Percentiles rank a stretch among this genome's conserved stretches.
Evolutionary conservation across 1,284 basidiomycete genomes (phyloP).

Genomic region (Sanghuangporus sanghuang): DNA sequence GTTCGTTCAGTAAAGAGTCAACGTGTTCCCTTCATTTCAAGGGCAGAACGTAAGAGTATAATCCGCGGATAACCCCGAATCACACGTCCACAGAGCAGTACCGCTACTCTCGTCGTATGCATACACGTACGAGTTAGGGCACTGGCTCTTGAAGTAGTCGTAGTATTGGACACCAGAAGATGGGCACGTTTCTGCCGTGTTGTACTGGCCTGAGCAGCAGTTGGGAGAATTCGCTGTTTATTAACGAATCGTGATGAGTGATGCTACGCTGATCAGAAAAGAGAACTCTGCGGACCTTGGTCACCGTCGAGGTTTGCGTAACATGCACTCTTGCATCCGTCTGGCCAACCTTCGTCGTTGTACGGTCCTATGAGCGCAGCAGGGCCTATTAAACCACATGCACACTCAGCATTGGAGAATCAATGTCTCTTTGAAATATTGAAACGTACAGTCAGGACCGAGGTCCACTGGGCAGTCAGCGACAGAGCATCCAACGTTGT

Average conservation of each 20-base stretch:
- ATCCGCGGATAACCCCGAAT: constrained; percentile 36
- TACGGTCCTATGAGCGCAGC: constrained; percentile 44
- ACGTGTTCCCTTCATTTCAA: background rate
- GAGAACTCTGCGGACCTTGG: constrained; percentile 27
- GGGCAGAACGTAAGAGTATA: constrained; percentile 58
- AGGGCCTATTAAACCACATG: constrained; percentile 37
- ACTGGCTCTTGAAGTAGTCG: constrained; percentile 50
- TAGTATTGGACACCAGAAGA: constrained; percentile 41
- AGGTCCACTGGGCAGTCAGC: constrained; percentile 52
- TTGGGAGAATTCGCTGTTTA: constrained; percentile 33
- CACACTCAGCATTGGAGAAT: background rate
- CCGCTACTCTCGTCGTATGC: constrained; percentile 51
- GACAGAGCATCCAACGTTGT: constrained; percentile 44
- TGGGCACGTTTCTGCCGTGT: constrained; percentile 46
- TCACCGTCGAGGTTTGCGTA: constrained; percentile 44
- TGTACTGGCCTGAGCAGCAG: constrained; percentile 50
- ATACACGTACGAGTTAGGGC: constrained; percentile 53
- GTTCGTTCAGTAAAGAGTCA: too few relatives aligned
- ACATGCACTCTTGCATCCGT: constrained; percentile 59
- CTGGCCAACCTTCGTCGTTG: constrained; percentile 43
- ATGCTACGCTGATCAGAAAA: background rate
- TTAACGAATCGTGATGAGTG: background rate
- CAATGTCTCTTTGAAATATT: background rate
- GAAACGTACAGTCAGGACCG: constrained; percentile 36
- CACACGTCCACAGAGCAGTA: constrained; percentile 49